Percentiles rank a stretch among this genome's conserved stretches.
Conservation (phyloP, 176 grass and related monocot species). For the Panicum miliaceum region DNA sequence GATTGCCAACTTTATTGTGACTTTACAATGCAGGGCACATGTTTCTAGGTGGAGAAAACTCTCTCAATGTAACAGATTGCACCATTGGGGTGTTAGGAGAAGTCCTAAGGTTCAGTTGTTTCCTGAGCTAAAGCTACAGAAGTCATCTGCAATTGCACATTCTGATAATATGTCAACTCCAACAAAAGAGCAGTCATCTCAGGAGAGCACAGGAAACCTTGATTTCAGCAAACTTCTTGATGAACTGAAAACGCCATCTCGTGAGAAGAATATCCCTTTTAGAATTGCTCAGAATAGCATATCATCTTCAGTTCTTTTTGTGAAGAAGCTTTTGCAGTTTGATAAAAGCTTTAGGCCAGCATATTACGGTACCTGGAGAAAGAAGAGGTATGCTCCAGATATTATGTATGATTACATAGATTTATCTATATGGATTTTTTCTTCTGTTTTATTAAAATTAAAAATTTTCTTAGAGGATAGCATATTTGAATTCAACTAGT, state of each 20-base stretch:
- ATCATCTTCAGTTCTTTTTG: slow-evolving; percentile 16
- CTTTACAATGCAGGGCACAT: slow-evolving; percentile 53
- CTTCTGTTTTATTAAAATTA: neutral
- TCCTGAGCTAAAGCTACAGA: slow-evolving; percentile 62
- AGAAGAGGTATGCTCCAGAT: slow-evolving; percentile 51
- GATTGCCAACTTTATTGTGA: neutral
- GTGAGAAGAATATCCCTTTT: slow-evolving; percentile 22
- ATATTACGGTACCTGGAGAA: slow-evolving; percentile 71
- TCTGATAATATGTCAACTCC: slow-evolving; percentile 15
- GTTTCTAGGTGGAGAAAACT: slow-evolving; percentile 54
- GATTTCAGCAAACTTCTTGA: slow-evolving; percentile 55
- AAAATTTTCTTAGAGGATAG: neutral
- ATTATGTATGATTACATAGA: slow-evolving; percentile 7
- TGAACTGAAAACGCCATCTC: slow-evolving; percentile 51
- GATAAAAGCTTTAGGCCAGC: slow-evolving; percentile 68
- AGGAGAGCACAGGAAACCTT: slow-evolving; percentile 15
- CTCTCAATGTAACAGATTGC: slow-evolving; percentile 32
- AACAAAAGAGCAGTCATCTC: slow-evolving; percentile 36
- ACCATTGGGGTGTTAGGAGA: slow-evolving; percentile 63
- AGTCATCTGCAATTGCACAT: slow-evolving; percentile 27
- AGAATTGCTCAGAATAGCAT: slow-evolving; percentile 10
- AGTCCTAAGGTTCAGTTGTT: slow-evolving; percentile 55
- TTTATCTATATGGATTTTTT: slow-evolving; percentile 5
- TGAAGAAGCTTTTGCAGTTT: slow-evolving; percentile 76
- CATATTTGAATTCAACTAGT: neutral